These are phyloP conservation scores for Pestalotiopsis sp. DNA, from an alignment of 2,329 filamentous ascomycete genomes.

Conservation along the genomic window DNA sequence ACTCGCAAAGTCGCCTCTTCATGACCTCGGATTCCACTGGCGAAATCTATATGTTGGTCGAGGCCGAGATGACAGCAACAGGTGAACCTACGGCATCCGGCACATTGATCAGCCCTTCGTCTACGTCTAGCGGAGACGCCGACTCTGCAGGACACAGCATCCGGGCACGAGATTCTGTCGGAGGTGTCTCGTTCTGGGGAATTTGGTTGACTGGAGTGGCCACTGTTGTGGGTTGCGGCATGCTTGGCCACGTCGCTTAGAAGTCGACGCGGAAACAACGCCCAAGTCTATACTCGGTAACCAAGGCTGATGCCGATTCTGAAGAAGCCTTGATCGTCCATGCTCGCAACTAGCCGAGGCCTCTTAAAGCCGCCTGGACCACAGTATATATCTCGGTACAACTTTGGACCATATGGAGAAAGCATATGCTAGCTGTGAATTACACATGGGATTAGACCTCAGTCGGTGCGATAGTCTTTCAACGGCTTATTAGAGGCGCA, in stretches of 20 bases:
- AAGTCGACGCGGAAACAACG: background rate
- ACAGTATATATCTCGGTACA: background rate
- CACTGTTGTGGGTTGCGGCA: background rate
- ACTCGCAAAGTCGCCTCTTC: slow-evolving; percentile 13
- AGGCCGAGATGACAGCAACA: slow-evolving; percentile 7
- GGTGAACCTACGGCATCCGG: background rate
- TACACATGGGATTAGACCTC: background rate
- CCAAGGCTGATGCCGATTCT: background rate
- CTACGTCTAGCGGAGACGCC: background rate
- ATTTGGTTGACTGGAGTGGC: background rate
- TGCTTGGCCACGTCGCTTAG: background rate
- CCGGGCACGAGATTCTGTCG: background rate
- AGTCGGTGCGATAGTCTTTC: background rate
- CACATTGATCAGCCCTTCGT: background rate
- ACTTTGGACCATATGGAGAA: background rate
- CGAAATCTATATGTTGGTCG: slow-evolving; percentile 15
- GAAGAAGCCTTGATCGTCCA: no score
- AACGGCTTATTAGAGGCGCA: background rate
- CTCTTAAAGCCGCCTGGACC: background rate
- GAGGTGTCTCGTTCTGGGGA: background rate
- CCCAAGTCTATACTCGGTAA: background rate
- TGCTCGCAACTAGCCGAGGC: no score
- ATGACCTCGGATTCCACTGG: slow-evolving; percentile 18
- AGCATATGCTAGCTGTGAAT: background rate
- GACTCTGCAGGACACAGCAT: background rate